Evolutionary conservation across 176 grass and related monocot species (phyloP), one percentile per base, ranked within the genome.

Genomic region (Triticum turgidum): DNA sequence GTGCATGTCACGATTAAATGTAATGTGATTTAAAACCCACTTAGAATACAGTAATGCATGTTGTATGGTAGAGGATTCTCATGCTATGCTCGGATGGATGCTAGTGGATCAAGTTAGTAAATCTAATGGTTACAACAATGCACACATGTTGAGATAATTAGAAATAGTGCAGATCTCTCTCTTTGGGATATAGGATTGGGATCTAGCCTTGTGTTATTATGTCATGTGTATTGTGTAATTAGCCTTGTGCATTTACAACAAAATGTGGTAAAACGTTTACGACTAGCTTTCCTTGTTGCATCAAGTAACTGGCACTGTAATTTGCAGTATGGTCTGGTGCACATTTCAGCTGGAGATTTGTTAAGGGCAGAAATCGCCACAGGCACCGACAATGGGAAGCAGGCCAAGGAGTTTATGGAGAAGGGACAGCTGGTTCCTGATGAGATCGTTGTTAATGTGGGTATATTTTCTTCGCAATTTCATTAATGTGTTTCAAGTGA

Each of bases 291-390:
- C 34, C 58, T 61, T 39, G 7, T 65, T 66, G 9, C 67, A 20
- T 63, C 54, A 71, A 78, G 65, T 88, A 69, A 63, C 47, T 35
- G 73, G 11, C 21, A 34, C 29, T 84, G 65, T 72, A 71, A 88
- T 71, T 79, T 80, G 65, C 91, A 99, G 97, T 96, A 82, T 66
- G 94, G 90, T 76, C 15, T 99, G 83, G 94, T 96, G 63, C 97
- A 99, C 81, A 96, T 99, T 85, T 89, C 97, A 37, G 92, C 97
- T 44, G 97, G 97, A 82, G 94, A 99, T 94, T 90, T 99, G 73
- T 91, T 99, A 22, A 92, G 97, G 78, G 97, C 84, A 1, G 97
- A 99, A 87, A 91, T 96, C 73, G 90, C 94, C 29, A 71, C 94
- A 10, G 97, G 92, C 11, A 87, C 88, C 20, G 94, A 92, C 30